Conservation (phyloP, 768 basidiomycete species). For the Psilocybe cubensis region DNA sequence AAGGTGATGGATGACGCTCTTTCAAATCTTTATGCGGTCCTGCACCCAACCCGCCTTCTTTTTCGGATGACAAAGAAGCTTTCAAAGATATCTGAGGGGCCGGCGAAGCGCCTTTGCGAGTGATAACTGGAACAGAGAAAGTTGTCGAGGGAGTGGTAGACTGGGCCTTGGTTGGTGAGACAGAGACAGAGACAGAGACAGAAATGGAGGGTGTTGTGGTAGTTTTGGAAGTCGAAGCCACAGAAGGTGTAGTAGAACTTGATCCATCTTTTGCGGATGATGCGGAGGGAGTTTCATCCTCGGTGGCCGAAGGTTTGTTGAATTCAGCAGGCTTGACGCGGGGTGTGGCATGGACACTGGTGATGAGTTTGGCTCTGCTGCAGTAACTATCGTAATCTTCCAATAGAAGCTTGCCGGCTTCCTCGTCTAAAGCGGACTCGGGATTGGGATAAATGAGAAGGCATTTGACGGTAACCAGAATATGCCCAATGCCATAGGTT, state of each 20-base stretch:
- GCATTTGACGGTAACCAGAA: constrained; percentile 92
- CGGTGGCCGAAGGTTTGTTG: constrained; percentile 41
- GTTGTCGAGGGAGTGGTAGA: constrained; percentile 28
- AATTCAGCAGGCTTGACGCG: constrained; percentile 76
- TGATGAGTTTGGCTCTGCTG: constrained; percentile 85
- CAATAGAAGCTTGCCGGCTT: constrained; percentile 89
- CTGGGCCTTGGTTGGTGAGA: constrained; percentile 7
- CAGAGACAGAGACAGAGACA: constrained; percentile 20
- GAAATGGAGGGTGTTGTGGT: constrained; percentile 25
- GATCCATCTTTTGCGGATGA: constrained; percentile 18
- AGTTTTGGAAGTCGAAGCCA: constrained; percentile 9
- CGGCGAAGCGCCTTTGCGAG: constrained; percentile 49
- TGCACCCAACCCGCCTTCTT: constrained; percentile 34
- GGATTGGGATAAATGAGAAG: constrained; percentile 97
- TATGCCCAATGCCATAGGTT: constrained; percentile 88
- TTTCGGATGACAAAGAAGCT: constrained; percentile 39
- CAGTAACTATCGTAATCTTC: constrained; percentile 91
- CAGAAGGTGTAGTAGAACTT: no score
- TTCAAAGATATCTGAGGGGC: constrained; percentile 46
- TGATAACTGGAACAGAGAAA: constrained; percentile 45
- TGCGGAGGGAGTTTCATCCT: constrained; percentile 20
- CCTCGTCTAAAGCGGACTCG: constrained; percentile 94
- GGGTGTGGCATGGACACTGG: constrained; percentile 89
- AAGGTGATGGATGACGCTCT: constrained; percentile 69
- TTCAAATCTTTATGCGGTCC: constrained; percentile 35